phyloP scores from a whole-genome alignment of 1,284 basidiomycete species.

The Malassezia psittaci region DNA sequence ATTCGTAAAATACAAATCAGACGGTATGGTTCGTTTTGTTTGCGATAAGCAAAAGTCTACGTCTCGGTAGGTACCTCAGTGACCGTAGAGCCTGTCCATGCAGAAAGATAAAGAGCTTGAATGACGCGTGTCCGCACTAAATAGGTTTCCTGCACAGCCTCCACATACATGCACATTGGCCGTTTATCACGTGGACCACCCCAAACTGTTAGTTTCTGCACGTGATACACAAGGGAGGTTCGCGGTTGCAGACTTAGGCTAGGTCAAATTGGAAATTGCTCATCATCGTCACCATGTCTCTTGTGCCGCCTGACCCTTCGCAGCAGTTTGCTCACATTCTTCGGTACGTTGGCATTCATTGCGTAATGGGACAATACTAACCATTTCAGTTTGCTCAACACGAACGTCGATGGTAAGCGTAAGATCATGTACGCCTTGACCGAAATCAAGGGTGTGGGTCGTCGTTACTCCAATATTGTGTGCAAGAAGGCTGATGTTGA shows the following conservation, averaged over 20 bases:
- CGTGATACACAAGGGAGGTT: constrained; percentile 1
- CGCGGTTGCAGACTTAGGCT: neutral
- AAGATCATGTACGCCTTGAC: constrained; percentile 59
- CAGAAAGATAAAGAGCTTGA: constrained; percentile 13
- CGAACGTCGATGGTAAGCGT: constrained; percentile 97
- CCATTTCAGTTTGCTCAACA: constrained; percentile 73
- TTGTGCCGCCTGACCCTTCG: constrained; percentile 46
- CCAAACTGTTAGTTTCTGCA: constrained; percentile 2
- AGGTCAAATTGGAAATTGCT: neutral
- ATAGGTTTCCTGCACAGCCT: neutral
- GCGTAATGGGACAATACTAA: neutral
- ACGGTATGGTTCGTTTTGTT: constrained; percentile 41
- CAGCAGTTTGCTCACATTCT: constrained; percentile 48
- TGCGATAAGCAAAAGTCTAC: constrained; percentile 45
- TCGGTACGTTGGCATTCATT: constrained; percentile 22
- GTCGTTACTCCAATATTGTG: constrained; percentile 95
- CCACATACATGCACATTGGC: neutral
- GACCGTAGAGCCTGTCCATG: constrained; percentile 39
- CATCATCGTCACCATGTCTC: constrained; percentile 30
- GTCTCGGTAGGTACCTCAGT: constrained; percentile 43
- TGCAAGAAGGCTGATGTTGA: constrained; percentile 99
- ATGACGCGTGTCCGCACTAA: neutral
- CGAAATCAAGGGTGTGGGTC: constrained; percentile 98
- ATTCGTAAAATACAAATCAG: constrained; percentile 35
- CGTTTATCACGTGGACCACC: constrained; percentile 12